phyloP scores from a whole-genome alignment of 208 protist genomes.

The Vickermania spadyakhi region DNA sequence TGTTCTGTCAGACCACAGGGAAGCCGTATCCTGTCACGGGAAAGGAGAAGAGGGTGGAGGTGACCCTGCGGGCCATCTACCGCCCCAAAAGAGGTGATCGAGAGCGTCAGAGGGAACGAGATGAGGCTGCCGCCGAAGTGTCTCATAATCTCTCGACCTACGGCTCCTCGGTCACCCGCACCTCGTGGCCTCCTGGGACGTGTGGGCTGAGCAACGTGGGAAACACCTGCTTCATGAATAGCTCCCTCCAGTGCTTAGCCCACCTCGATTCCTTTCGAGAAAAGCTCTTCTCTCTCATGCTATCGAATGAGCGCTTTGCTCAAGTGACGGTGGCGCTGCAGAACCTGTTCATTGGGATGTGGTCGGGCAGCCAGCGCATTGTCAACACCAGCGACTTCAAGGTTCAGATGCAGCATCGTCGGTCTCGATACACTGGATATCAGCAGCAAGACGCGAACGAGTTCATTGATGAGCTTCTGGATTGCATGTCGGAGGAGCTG shows the following conservation, averaged over 20 bases:
- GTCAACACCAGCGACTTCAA: constrained; percentile 50
- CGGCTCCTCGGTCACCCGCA: not conserved
- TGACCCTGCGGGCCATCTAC: not conserved
- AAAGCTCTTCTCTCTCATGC: constrained; percentile 42
- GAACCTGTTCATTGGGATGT: constrained; percentile 42
- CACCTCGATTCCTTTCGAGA: constrained; percentile 71
- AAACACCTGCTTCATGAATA: constrained; percentile 93
- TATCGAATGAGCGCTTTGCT: constrained; percentile 46
- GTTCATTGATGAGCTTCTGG: constrained; percentile 86
- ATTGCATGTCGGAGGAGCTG: constrained; percentile 87
- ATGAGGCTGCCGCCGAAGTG: not conserved
- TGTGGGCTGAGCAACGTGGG: constrained; percentile 84
- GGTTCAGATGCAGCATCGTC: constrained; percentile 29
- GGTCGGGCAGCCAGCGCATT: constrained; percentile 31
- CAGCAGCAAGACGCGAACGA: constrained; percentile 85
- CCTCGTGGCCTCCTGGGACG: constrained; percentile 22
- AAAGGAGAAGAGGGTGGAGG: not conserved
- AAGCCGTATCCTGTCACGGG: not conserved
- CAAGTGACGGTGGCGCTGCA: constrained; percentile 36
- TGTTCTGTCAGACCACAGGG: not conserved
- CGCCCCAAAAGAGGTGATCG: too few relatives aligned
- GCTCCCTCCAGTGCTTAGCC: constrained; percentile 79
- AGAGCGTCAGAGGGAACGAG: not conserved
- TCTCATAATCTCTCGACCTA: not conserved
- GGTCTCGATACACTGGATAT: constrained; percentile 54